A percentile compares a stretch with the other conserved stretches of the same genome.
Conservation (phyloP, 495 filamentous ascomycete genomes). For the Chaetomium cochliodes region DNA sequence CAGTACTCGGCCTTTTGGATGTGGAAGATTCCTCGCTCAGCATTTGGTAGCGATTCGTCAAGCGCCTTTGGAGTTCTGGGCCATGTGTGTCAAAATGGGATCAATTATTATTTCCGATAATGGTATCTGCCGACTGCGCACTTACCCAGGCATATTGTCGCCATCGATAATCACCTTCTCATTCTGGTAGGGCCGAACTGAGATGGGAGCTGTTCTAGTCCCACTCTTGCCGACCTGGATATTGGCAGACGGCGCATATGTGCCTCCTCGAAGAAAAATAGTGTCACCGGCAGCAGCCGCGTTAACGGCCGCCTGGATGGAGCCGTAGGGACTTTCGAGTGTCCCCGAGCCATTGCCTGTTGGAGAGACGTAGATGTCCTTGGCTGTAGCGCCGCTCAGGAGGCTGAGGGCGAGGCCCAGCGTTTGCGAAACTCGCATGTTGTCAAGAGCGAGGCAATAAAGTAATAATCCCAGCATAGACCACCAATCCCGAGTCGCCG, state of each 20-base stretch:
- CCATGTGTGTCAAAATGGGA: not conserved
- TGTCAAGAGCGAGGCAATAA: not conserved
- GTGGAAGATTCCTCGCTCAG: constrained; percentile 11
- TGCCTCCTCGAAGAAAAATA: constrained; percentile 11
- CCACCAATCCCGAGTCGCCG: not conserved
- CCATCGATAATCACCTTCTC: constrained; percentile 11
- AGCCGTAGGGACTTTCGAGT: constrained; percentile 7
- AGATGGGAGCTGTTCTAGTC: constrained; percentile 4
- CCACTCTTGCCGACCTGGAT: constrained; percentile 9
- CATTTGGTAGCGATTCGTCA: constrained; percentile 9
- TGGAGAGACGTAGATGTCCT: constrained; percentile 10
- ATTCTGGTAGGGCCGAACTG: constrained; percentile 10
- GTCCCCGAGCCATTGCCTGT: constrained; percentile 10
- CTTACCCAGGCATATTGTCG: constrained; percentile 13
- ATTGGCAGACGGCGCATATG: constrained; percentile 12
- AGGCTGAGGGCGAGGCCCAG: not conserved
- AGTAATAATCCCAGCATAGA: not conserved
- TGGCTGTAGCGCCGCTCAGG: constrained; percentile 2
- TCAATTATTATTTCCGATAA: too few species aligned
- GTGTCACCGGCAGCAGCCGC: constrained; percentile 13
- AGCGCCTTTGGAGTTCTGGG: constrained; percentile 9
- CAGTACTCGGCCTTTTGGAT: constrained; percentile 13
- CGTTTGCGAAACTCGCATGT: constrained; percentile 3
- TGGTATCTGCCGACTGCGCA: not conserved
- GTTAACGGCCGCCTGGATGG: constrained; percentile 11